Base-by-base conservation (phyloP, 2,329 filamentous ascomycete species). In the Chaetomiaceae sp. region DNA sequence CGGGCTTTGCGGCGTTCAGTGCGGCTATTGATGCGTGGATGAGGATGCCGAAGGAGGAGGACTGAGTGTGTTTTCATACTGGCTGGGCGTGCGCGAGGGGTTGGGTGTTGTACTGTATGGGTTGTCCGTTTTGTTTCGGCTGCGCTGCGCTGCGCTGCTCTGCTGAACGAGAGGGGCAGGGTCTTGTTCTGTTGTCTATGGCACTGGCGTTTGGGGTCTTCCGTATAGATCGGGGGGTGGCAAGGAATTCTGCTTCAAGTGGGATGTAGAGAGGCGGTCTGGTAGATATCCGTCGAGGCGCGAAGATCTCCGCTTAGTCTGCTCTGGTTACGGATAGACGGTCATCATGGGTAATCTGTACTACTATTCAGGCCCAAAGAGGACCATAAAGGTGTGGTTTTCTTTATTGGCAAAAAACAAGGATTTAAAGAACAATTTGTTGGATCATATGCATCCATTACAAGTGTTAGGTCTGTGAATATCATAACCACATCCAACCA, bases 21-120 rank as follows among this genome's bases (percentile, higher is more conserved):
- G 84, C 88, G 13, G 92, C 91, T 0, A 96, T 97, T 67, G 92
- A 97, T 77, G 84, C 83, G 32, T 96, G 90, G 68, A 89, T 96
- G 89, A 75, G 88, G 63, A 86, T 86, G 77, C 87, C 87, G 61
- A 82, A 74, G 69, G 82, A 85, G 44, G 78, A 82, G 54, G 74
- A 62, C 49, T 56, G 14, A 55, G 10, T 27, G 27, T 34, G 4
- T n/a, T 11, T 25, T 21, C 10, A 10, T 13, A 11, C 25, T 20
- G n/a, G 16, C 32, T 2, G 27, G 4, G 10, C 13, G 16, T 7
- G 20, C 16, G 41, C 33, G 8, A 47, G 14, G 13, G 36, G n/a
- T 44, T 7, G 32, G 18, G 14, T 43, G 36, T 11, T 51, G 44
- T 57, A 54, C 30, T 23, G 45, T 53, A 48, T 47, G 38, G 49